Evolutionary conservation across 768 basidiomycete genomes (phyloP).

Genomic region (Sistotremastrum niveocremeum): DNA sequence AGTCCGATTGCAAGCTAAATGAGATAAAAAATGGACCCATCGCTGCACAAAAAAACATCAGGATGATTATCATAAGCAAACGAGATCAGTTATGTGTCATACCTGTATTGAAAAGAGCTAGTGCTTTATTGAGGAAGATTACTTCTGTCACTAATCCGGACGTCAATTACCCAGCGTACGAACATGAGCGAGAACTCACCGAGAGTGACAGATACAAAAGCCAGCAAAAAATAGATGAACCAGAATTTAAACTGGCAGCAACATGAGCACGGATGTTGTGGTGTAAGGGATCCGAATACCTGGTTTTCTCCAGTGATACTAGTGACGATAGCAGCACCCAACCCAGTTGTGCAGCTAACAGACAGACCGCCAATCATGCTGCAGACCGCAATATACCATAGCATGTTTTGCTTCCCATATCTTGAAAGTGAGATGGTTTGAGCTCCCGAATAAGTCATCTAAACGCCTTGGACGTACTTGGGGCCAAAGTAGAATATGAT

Average conservation of each 20-base stretch:
- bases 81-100: slow-evolving; percentile 11
- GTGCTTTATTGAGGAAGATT: slow-evolving; percentile 89
- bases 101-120: slow-evolving; percentile 92
- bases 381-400: slow-evolving; percentile 92
- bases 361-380: slow-evolving; percentile 94
- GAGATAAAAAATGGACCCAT: slow-evolving; percentile 39
- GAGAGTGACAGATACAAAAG: slow-evolving; percentile 73
- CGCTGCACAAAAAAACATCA: slow-evolving; percentile 22
- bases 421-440: slow-evolving; percentile 18
- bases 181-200: slow-evolving; percentile 28
- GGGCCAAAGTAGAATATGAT: slow-evolving; percentile 79
- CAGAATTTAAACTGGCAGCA: slow-evolving; percentile 65
- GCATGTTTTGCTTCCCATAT: slow-evolving; percentile 85
- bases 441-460: slow-evolving; percentile 1
- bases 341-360: slow-evolving; percentile 87
- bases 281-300: slow-evolving; percentile 20
- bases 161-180: background rate
- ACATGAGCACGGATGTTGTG: slow-evolving; percentile 3
- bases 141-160: slow-evolving; percentile 61
- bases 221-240: slow-evolving; percentile 83
- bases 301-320: slow-evolving; percentile 65
- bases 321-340: slow-evolving; percentile 83
- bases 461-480: slow-evolving; percentile 28
- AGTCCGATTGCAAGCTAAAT: slow-evolving; percentile 4
- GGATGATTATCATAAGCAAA: background rate